Conservation (phyloP, 192 early-diverging fungal genomes). For the Coemansia guatemalensis region DNA sequence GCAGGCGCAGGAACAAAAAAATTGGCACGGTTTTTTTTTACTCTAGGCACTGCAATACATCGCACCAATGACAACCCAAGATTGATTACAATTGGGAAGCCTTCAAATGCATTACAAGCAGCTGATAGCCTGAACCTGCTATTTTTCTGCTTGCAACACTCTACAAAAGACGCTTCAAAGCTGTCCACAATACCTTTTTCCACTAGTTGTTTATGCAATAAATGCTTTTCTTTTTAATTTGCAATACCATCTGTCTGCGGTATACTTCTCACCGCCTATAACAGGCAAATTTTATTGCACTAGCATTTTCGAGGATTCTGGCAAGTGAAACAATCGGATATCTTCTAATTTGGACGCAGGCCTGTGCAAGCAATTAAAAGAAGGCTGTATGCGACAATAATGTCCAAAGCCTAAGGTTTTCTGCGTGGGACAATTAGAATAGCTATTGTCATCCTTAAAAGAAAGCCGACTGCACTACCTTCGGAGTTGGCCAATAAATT, state of each 20-base stretch:
- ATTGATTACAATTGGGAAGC: not conserved
- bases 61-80: not conserved
- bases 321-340: not conserved
- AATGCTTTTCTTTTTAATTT: no score
- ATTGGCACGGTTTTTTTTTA: not conserved
- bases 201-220: not conserved
- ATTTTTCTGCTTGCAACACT: not conserved
- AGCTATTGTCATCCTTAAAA: not conserved
- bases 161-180: not conserved
- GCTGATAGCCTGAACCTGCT: not conserved
- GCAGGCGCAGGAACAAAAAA: not conserved
- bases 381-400: no score
- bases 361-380: not conserved
- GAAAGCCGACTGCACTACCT: no score
- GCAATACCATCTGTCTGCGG: no score
- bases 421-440: not conserved
- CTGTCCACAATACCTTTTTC: not conserved
- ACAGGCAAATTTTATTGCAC: not conserved
- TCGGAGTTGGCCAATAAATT: no score
- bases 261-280: no score
- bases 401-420: no score
- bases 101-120: not conserved
- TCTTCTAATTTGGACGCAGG: not conserved
- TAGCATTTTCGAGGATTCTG: not conserved
- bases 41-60: not conserved